phyloP scores from a whole-genome alignment of 176 grass and related monocot species.

The Raddia guianensis region DNA sequence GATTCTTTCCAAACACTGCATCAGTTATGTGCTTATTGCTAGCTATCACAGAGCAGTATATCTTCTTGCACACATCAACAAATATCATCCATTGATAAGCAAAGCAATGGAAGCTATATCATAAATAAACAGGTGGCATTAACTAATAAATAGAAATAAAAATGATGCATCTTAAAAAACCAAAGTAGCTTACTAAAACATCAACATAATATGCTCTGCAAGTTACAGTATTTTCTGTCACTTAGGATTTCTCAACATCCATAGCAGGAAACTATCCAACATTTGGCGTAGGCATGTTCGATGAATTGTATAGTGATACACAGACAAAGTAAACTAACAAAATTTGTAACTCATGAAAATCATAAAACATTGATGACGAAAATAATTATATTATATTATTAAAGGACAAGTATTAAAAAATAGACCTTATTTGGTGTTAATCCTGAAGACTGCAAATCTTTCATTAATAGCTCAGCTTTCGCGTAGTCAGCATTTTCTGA shows the following conservation, averaged over 20 bases:
- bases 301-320: conserved; percentile 11
- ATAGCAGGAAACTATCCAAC: conserved; percentile 3
- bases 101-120: background rate
- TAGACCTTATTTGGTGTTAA: conserved; percentile 87
- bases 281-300: conserved; percentile 7
- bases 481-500: conserved; percentile 65
- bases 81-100: background rate
- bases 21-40: background rate
- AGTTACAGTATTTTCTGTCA: background rate
- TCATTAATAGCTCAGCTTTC: conserved; percentile 81
- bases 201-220: background rate
- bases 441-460: conserved; percentile 72
- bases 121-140: background rate
- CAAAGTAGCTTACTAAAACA: conserved; percentile 1
- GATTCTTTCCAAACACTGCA: background rate
- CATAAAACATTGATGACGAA: conserved; percentile 11
- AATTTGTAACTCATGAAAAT: conserved; percentile 10
- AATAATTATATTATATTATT: conserved; percentile 33
- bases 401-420: conserved; percentile 41
- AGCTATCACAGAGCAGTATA: background rate
- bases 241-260: background rate
- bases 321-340: conserved; percentile 10
- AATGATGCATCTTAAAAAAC: conserved; percentile 5
- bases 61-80: background rate
- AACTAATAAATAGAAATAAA: background rate